Evolutionary conservation across 169 alveolate species (phyloP).

Genomic region (Plasmodium gonderi): DNA sequence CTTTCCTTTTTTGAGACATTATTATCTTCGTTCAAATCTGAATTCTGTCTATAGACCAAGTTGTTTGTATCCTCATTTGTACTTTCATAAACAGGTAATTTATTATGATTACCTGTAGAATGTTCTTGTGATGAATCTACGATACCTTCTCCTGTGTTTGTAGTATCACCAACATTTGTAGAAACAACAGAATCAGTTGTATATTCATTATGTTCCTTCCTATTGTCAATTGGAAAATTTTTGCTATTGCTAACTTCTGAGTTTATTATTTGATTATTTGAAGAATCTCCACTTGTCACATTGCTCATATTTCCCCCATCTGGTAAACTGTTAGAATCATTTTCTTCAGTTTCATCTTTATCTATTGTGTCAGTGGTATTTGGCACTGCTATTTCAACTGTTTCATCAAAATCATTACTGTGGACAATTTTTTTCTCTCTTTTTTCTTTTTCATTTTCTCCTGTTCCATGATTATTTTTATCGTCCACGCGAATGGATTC

Average conservation of each 20-base stretch:
- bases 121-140: background rate
- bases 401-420: background rate
- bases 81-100: background rate
- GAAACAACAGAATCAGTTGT: background rate
- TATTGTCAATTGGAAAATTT: background rate
- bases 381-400: background rate
- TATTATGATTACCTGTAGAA: background rate
- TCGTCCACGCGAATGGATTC: background rate
- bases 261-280: background rate
- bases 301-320: background rate
- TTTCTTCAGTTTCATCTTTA: background rate
- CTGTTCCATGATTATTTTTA: background rate
- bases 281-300: background rate
- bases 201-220: background rate
- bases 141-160: background rate
- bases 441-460: background rate
- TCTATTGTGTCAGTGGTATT: background rate
- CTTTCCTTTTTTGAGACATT: background rate
- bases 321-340: background rate
- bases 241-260: background rate
- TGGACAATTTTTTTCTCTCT: background rate
- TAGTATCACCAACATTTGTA: background rate
- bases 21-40: background rate
- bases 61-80: background rate
- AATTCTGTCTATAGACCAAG: background rate